A percentile compares a stretch with the other conserved stretches of the same genome.
These are phyloP conservation scores for Bullera alba DNA, from an alignment of 768 basidiomycete genomes.

Conservation along the genomic window DNA sequence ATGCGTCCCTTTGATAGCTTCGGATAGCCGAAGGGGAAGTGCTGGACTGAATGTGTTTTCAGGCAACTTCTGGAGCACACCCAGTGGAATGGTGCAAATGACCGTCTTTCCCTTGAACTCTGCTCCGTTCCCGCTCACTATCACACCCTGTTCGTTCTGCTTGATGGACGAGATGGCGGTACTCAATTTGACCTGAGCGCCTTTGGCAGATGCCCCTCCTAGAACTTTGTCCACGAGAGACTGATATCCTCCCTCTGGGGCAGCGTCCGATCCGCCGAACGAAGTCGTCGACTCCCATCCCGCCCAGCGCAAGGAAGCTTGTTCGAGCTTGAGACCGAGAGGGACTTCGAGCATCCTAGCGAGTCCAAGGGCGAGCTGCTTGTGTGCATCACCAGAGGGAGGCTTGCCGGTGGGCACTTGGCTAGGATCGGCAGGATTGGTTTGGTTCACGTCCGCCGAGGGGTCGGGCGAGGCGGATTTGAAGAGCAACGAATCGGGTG, in stretches of 20 bases:
- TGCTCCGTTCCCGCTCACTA: constrained; percentile 5
- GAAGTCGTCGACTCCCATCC: constrained; percentile 40
- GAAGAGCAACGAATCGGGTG: constrained; percentile 28
- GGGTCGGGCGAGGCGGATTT: constrained; percentile 10
- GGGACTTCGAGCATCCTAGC: constrained; percentile 40
- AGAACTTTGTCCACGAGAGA: constrained; percentile 29
- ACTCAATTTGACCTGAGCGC: constrained; percentile 24
- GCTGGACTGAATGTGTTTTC: constrained; percentile 24
- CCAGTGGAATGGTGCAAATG: constrained; percentile 41
- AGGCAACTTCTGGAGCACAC: constrained; percentile 28
- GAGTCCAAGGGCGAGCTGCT: constrained; percentile 19
- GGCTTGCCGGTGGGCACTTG: neutral
- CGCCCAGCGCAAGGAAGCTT: constrained; percentile 35
- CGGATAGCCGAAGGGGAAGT: constrained; percentile 18
- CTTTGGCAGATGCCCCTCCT: constrained; percentile 11
- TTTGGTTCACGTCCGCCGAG: constrained; percentile 17
- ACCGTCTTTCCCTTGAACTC: constrained; percentile 18
- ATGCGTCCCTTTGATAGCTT: constrained; percentile 27
- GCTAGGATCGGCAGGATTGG: constrained; percentile 29
- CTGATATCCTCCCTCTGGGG: constrained; percentile 42
- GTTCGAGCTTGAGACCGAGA: constrained; percentile 39
- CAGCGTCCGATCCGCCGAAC: constrained; percentile 42
- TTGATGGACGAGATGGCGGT: constrained; percentile 14
- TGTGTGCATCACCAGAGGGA: constrained; percentile 6
- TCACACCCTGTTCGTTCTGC: constrained; percentile 3